Evolutionary conservation across 2,329 filamentous ascomycete species (phyloP).

Genomic region (Colletotrichum chlorophyti): DNA sequence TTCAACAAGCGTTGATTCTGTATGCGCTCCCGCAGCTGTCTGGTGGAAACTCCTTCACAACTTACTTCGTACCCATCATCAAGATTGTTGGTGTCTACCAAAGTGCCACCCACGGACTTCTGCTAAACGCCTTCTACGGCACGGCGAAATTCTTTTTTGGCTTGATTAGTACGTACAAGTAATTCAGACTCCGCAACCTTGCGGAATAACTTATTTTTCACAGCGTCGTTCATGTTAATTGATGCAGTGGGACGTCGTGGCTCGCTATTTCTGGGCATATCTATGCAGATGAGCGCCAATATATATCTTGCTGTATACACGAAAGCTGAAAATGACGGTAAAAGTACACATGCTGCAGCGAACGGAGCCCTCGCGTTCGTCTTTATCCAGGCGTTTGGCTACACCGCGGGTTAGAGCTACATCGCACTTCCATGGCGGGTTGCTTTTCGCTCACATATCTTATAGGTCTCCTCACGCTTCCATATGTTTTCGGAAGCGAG

Average conservation of each 20-base stretch:
- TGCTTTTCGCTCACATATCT: neutral
- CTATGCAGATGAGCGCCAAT: constrained; percentile 46
- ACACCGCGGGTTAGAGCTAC: constrained; percentile 39
- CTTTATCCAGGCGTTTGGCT: constrained; percentile 53
- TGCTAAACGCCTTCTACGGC: constrained; percentile 49
- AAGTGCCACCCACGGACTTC: constrained; percentile 40
- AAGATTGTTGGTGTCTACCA: constrained; percentile 41
- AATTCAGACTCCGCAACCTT: too few relatives aligned
- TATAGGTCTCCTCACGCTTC: constrained; percentile 44
- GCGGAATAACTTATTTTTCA: too few relatives aligned
- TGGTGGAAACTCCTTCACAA: constrained; percentile 50
- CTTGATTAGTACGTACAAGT: too few relatives aligned
- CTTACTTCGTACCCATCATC: constrained; percentile 51
- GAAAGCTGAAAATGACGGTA: constrained; percentile 38
- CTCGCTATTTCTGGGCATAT: constrained; percentile 43
- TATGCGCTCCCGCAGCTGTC: constrained; percentile 50
- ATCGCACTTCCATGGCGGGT: too few relatives aligned
- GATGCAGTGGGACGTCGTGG: constrained; percentile 49
- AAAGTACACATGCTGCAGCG: constrained; percentile 36
- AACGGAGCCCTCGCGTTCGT: constrained; percentile 49
- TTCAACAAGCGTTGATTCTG: constrained; percentile 44
- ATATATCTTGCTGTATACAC: constrained; percentile 49
- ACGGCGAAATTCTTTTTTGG: constrained; percentile 50
- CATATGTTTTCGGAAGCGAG: constrained; percentile 52
- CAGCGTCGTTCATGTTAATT: constrained; percentile 51